Evolutionary conservation across 106 monocot species (phyloP), one percentile per base, ranked within the genome.

Genomic region (Apostasia shenzhenica): DNA sequence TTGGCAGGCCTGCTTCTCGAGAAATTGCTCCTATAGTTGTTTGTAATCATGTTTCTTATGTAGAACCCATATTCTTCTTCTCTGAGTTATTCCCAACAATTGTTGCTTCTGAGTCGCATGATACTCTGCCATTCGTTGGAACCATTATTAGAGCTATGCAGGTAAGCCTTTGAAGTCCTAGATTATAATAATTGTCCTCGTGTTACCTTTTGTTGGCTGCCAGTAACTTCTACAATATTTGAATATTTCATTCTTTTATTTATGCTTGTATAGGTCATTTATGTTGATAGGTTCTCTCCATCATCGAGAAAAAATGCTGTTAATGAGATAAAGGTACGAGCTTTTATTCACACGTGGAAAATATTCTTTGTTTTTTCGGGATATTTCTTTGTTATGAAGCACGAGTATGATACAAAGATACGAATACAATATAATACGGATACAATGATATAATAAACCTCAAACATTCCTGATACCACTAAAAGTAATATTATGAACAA

Each of bases 91-190:
- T 85, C 72, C 95, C 95, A 13, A 97, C 89, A 10, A 92, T 97
- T 60, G 95, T 97, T 80, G 86, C 95, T 26, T 86, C 95, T 2
- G 95, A 92, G 57, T 92, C 95, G 39, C 95, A 97, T 82, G 95
- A 97, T 79, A 64, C 76, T 39, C 67, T 97, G 41, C 89, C 95
- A 6, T 81, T 97, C 61, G 95, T 97, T 71, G 95, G 95, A 73
- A 97, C 88, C 38, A 97, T 97, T 46, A 92, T 97, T 37, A 91
- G 95, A 77, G 91, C 95, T 39, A 97, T 97, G 95, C 95, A 97
- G 92, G 95, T 97, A 71, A 40, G 6, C 48, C 12, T 65, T 13
- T 65, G 65, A 3, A 37, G 3, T 48, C 37, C 26, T 26, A 26
- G 26, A 26, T 26, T 26, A 26, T 26, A 26, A 26, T 26, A 26